phyloP scores from a whole-genome alignment of 1,284 basidiomycete species.

The Gomphus bonarii region DNA sequence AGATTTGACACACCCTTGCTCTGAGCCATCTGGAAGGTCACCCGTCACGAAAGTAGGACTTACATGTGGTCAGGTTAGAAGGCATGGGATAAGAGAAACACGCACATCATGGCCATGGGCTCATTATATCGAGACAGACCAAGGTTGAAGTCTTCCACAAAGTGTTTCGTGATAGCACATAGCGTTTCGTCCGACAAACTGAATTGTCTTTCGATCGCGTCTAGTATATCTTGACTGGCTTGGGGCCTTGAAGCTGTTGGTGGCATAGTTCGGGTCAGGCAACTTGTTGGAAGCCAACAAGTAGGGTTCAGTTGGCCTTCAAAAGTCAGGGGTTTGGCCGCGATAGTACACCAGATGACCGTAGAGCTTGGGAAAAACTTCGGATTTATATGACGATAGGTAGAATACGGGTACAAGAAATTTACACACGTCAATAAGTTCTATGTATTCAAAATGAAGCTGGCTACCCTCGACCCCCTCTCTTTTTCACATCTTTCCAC shows the following conservation, averaged over 20 bases:
- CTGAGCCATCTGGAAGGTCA: conserved; percentile 75
- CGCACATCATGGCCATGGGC: conserved; percentile 84
- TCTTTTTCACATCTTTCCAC: conserved; percentile 72
- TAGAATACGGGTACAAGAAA: not conserved
- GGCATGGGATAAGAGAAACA: conserved; percentile 6
- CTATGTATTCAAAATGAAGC: not conserved
- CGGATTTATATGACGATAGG: not conserved
- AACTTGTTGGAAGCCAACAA: not conserved
- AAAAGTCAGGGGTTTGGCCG: not conserved
- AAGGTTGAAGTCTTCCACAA: conserved; percentile 65
- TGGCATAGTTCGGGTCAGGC: not conserved
- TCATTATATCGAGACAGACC: conserved; percentile 67
- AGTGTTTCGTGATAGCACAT: conserved; percentile 61
- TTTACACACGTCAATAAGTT: not conserved
- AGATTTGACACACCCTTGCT: conserved; percentile 64
- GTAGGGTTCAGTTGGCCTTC: not conserved
- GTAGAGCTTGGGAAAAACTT: not conserved
- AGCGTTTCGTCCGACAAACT: conserved; percentile 52
- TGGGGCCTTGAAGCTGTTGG: conserved; percentile 8
- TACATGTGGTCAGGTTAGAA: conserved; percentile 13
- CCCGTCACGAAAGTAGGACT: conserved; percentile 86
- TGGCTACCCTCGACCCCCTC: conserved; percentile 29
- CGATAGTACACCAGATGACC: not conserved
- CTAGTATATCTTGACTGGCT: conserved; percentile 24
- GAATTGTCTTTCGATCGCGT: conserved; percentile 58